Percentiles rank a stretch among this genome's conserved stretches.
phyloP scores from a whole-genome alignment of 768 basidiomycete species.

The Mycena leptocephala region DNA sequence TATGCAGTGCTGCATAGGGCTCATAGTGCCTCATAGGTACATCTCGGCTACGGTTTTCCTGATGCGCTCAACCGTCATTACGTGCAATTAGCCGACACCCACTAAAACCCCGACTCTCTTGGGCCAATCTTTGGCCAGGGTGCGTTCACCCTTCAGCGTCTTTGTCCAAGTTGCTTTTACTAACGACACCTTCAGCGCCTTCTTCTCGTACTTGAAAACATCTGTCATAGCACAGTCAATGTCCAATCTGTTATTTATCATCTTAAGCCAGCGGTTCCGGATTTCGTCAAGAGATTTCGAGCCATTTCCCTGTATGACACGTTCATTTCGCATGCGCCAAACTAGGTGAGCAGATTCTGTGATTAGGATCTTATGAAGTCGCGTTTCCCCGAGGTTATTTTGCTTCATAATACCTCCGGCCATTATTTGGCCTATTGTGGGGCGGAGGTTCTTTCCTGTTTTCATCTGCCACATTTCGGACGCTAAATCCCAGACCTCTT shows the following conservation, averaged over 20 bases:
- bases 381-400: too few species aligned
- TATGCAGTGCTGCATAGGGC: too few species aligned
- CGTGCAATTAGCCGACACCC: too few species aligned
- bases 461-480: background rate
- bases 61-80: too few species aligned
- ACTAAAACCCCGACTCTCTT: too few species aligned
- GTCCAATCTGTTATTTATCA: background rate
- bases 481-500: background rate
- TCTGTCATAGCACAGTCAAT: background rate
- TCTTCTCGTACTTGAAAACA: background rate
- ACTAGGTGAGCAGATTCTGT: too few species aligned
- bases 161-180: background rate
- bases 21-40: too few species aligned
- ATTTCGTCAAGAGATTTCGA: background rate
- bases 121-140: too few species aligned
- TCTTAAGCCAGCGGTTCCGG: background rate
- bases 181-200: background rate
- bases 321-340: too few species aligned
- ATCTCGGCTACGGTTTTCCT: too few species aligned
- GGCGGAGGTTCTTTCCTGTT: too few species aligned
- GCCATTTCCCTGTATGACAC: background rate
- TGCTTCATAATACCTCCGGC: background rate
- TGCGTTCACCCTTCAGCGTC: background rate
- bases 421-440: background rate
- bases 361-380: too few species aligned